Evolutionary conservation across 108 stramenopile species (phyloP).

Genomic region (Skeletonema tropicum): DNA sequence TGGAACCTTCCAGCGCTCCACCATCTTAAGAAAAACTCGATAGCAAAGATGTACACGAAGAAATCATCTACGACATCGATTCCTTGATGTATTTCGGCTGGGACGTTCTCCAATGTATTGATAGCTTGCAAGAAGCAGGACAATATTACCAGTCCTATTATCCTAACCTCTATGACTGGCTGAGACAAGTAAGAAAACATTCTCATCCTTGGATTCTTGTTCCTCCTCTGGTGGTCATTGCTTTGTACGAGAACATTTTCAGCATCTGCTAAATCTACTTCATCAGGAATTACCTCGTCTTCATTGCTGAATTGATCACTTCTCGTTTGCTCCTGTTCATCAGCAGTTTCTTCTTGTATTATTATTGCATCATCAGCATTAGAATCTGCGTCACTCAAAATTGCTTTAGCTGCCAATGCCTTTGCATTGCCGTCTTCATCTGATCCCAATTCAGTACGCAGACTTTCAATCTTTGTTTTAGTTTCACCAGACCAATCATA

Average conservation of each 20-base stretch:
- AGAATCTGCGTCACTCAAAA: not conserved
- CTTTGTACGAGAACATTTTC: not conserved
- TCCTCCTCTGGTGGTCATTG: not conserved
- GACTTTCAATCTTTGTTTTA: not conserved
- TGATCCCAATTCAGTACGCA: not conserved
- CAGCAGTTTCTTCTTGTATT: not conserved
- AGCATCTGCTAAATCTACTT: not conserved
- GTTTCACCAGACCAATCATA: not conserved
- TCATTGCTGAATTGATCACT: not conserved
- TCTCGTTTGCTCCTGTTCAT: not conserved
- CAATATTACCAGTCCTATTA: slow-evolving; percentile 42
- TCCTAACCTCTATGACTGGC: slow-evolving; percentile 47
- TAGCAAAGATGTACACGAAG: slow-evolving; percentile 53
- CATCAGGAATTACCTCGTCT: not conserved
- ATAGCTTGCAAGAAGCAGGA: slow-evolving; percentile 57
- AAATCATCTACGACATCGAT: slow-evolving; percentile 36
- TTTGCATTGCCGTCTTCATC: not conserved
- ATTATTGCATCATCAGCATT: not conserved
- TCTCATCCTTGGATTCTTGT: slow-evolving; percentile 37
- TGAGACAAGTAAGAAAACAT: slow-evolving; percentile 39
- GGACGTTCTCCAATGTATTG: slow-evolving; percentile 46
- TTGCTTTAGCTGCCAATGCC: not conserved
- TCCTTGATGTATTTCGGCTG: slow-evolving; percentile 12
- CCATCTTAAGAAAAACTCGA: slow-evolving; percentile 70
- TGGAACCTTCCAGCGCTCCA: slow-evolving; percentile 55